A percentile compares a stretch with the other conserved stretches of the same genome.
These are phyloP conservation scores for Fagus sylvatica DNA, from an alignment of 306 rosid species.

Conservation along the genomic window DNA sequence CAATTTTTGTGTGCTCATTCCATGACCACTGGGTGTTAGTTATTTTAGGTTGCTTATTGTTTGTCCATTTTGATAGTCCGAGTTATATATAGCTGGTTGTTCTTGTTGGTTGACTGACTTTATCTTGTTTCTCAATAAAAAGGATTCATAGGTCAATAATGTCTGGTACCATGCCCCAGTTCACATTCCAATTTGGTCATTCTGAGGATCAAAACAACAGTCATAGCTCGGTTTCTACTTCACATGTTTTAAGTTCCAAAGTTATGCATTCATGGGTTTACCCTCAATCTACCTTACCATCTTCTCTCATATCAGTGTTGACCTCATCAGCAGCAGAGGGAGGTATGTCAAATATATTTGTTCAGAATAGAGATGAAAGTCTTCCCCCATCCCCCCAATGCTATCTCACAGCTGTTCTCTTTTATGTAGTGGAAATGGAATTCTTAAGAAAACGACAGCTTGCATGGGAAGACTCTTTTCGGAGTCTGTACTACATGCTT, in stretches of 20 bases:
- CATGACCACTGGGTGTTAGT: neutral
- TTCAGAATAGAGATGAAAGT: neutral
- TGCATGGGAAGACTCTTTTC: conserved; percentile 89
- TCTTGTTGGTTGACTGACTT: neutral
- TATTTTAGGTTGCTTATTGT: conserved; percentile 4
- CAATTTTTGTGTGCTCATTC: neutral
- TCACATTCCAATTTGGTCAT: conserved; percentile 33
- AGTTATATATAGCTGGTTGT: conserved; percentile 2
- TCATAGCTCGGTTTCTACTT: conserved; percentile 29
- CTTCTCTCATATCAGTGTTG: conserved; percentile 69
- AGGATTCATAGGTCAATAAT: conserved; percentile 49
- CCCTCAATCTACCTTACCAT: conserved; percentile 82
- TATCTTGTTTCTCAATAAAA: conserved; percentile 11
- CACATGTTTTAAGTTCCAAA: conserved; percentile 33
- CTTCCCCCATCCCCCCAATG: conserved; percentile 10
- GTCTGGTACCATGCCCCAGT: conserved; percentile 41
- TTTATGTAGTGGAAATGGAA: conserved; percentile 63
- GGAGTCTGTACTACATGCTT: conserved; percentile 85
- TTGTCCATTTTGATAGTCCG: conserved; percentile 19
- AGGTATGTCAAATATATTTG: conserved; percentile 46
- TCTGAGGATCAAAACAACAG: conserved; percentile 40
- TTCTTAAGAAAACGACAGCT: conserved; percentile 68
- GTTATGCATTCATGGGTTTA: conserved; percentile 84
- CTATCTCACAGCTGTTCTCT: conserved; percentile 8
- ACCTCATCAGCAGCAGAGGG: conserved; percentile 63